Evolutionary conservation across 2,329 filamentous ascomycete genomes (phyloP).

Genomic region (Fonsecaea pedrosoi): DNA sequence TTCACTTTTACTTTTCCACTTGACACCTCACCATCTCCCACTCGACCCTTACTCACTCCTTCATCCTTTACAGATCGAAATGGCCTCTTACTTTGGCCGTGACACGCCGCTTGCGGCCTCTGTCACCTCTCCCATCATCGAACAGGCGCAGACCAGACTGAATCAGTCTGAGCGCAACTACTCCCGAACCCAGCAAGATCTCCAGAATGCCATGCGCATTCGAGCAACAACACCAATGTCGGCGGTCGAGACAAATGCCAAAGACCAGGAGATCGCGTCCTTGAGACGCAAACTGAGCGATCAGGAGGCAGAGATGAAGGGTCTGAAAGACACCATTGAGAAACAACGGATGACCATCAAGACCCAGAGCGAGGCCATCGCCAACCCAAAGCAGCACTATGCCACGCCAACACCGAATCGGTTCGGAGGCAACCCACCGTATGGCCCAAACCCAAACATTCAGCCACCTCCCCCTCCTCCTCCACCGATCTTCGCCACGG

Average conservation of each 20-base stretch:
- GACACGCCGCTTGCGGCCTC: conserved; percentile 21
- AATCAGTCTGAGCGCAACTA: conserved; percentile 20
- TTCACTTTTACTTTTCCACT: background rate
- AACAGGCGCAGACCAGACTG: conserved; percentile 29
- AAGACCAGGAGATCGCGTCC: conserved; percentile 24
- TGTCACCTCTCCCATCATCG: conserved; percentile 23
- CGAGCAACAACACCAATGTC: conserved; percentile 35
- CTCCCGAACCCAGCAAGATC: conserved; percentile 29
- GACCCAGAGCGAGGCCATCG: conserved; percentile 31
- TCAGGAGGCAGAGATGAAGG: conserved; percentile 24
- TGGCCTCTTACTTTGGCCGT: conserved; percentile 23
- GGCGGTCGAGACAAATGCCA: conserved; percentile 15
- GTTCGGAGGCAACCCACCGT: conserved; percentile 6
- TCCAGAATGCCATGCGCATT: conserved; percentile 23
- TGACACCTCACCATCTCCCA: background rate
- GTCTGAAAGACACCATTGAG: conserved; percentile 16
- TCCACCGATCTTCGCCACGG: conserved; percentile 9
- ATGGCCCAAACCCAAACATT: conserved; percentile 9
- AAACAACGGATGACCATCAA: conserved; percentile 31
- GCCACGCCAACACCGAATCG: conserved; percentile 22
- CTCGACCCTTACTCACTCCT: conserved; percentile 2
- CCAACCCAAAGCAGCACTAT: conserved; percentile 28
- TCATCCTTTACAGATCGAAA: conserved; percentile 15
- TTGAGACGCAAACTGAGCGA: conserved; percentile 19
- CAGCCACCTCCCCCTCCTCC: conserved; percentile 15